Conservation (phyloP, 257 asterid genomes). For the Fraxinus americana region DNA sequence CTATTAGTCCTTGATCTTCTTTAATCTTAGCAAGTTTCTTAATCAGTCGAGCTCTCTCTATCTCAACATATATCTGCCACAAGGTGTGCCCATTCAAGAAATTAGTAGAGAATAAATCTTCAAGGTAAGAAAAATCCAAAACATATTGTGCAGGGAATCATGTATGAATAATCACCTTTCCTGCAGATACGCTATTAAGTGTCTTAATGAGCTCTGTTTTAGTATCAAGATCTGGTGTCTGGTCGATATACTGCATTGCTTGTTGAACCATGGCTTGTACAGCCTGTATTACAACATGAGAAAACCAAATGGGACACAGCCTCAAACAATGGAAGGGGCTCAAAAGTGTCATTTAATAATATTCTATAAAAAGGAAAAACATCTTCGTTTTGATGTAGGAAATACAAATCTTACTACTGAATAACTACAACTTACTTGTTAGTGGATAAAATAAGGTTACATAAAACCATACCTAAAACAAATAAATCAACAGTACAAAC, state of each 20-base stretch:
- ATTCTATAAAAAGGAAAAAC: background rate
- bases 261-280: slow-evolving; percentile 98
- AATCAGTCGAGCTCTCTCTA: slow-evolving; percentile 93
- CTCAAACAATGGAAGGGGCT: slow-evolving; percentile 1
- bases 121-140: too few species aligned
- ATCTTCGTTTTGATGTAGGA: background rate
- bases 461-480: background rate
- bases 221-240: slow-evolving; percentile 88
- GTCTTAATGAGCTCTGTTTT: slow-evolving; percentile 90
- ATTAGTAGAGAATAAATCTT: background rate
- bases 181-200: slow-evolving; percentile 89
- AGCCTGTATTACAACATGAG: slow-evolving; percentile 54
- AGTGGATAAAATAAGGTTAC: background rate
- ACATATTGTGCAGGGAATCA: too few species aligned
- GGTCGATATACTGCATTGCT: slow-evolving; percentile 91
- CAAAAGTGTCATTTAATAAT: background rate
- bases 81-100: background rate
- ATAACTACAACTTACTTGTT: background rate
- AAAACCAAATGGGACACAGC: background rate
- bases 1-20: slow-evolving; percentile 87
- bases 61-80: slow-evolving; percentile 90
- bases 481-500: background rate
- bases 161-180: slow-evolving; percentile 60
- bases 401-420: background rate
- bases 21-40: slow-evolving; percentile 90